Evolutionary conservation across 176 grass and related monocot genomes (phyloP), one percentile per base, ranked within the genome.

Genomic region (Carex pumila): DNA sequence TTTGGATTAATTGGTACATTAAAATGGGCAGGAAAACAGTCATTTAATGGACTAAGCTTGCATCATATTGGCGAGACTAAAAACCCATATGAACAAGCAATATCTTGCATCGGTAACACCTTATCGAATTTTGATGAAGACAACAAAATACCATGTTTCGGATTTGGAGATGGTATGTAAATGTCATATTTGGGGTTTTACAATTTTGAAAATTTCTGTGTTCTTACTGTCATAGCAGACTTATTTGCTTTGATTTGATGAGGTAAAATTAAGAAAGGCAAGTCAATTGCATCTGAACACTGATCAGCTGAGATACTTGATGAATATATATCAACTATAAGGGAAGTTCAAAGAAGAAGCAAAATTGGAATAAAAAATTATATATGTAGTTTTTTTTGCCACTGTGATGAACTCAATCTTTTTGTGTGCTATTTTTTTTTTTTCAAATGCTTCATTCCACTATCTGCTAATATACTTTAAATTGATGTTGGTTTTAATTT

Each of bases 91-190:
- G 80, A 82, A 52, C 80, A 82, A 53, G 61, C 61, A 62, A 82
- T 66, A 64, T 64, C 80, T 82, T 22, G 52, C 39, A 82, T 82
- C 17, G 80, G 61, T 49, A 41, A 65, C 43, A 82, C 80, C 14
- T 65, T 82, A 21, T 66, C 61, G 6, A 5, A 67, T 0, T 82
- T 65, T 32, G 80, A 82, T 65, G 80, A 82, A 54, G 80, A 82
- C 45, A 82, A 82, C 45, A 39, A 67, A 47, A 82, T 82, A 11
- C 80, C 80, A 47, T 82, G 80, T 49, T 82, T 82, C 12, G 80
- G 80, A 63, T 82, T 82, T 82, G 80, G 80, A 21, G 61, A 82
- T 66, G 61, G 80, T 82, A 25, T 25, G 25, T 25, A 82, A 65
- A 7, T 49, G 8, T 32, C 21, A 76, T 55, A 9, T 10, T 76